Percentiles rank a stretch among this genome's conserved stretches.
phyloP scores from a whole-genome alignment of 1,284 basidiomycete genomes.

The Trichosporon ovoides region DNA sequence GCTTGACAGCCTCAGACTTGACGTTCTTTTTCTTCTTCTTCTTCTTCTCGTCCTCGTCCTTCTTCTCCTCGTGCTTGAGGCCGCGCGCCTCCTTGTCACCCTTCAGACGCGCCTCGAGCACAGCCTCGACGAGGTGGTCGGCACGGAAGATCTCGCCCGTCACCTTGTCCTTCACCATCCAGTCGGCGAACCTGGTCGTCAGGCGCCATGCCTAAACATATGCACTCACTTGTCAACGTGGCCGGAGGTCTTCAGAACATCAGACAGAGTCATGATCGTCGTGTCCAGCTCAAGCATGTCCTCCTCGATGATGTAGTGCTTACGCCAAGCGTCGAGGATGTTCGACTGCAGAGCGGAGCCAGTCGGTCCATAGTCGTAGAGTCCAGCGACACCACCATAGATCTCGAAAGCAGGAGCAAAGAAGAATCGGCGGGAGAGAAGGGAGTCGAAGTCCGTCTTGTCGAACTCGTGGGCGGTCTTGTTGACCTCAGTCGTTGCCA shows the following conservation, averaged over 20 bases:
- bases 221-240: constrained; percentile 76
- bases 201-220: background rate
- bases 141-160: constrained; percentile 95
- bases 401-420: constrained; percentile 98
- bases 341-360: constrained; percentile 95
- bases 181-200: constrained; percentile 71
- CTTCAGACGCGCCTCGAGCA: constrained; percentile 81
- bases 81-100: constrained; percentile 92
- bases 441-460: constrained; percentile 76
- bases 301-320: constrained; percentile 97
- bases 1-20: constrained; percentile 68
- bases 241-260: constrained; percentile 95
- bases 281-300: constrained; percentile 99
- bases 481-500: constrained; percentile 55
- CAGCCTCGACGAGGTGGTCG: constrained; percentile 92
- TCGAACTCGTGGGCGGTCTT: constrained; percentile 85
- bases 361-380: constrained; percentile 94
- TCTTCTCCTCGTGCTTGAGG: constrained; percentile 53
- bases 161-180: constrained; percentile 96
- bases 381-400: constrained; percentile 92
- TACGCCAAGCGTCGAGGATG: constrained; percentile 93
- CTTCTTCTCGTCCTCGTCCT: constrained; percentile 63
- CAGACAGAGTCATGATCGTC: constrained; percentile 90
- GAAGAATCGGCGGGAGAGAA: constrained; percentile 92
- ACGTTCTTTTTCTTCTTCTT: constrained; percentile 79